Evolutionary conservation across 2,329 filamentous ascomycete species (phyloP), one percentile per base, ranked within the genome.

Genomic region (Hypoxylon sp.): DNA sequence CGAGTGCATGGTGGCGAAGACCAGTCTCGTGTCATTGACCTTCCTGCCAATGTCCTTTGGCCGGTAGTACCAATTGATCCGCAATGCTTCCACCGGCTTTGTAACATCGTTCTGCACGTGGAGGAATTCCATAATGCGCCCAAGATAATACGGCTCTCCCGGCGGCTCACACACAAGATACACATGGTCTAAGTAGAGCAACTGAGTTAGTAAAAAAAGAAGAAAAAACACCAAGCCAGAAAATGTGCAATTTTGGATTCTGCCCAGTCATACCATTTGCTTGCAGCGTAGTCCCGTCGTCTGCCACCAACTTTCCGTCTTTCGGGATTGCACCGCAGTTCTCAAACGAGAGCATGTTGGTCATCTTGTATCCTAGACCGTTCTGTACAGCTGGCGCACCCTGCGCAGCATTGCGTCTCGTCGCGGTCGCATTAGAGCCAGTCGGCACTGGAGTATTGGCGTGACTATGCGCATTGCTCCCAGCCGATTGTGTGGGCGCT

Each of bases 1-100:
- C 27, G 96, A 98, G 81, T 99, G 96, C 96, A 99, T 99, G 31
- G 96, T 97, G 70, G 94, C 95, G 82, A 95, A 98, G 58, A 99
- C 90, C 76, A 95, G 86, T 69, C 96, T 92, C 66, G 93, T 95
- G 84, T 99, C 96, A 79, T 92, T 91, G 74, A 93, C 91, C 82
- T 95, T 96, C 74, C 95, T 93, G 73, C 93, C 93, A 77, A 98
- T 97, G 82, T 99, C 96, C 81, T 96, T 94, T 63, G 96, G 95
- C 44, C 96, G 90, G 81, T 98, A 98, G 82, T 95, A 98, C 96
- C 96, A 99, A 83, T 99, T 99, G 77, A 98, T 92, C 74, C 95
- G 91, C 76, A 99, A 82, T 46, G 93, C 90, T 78, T 98, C 95
- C 71, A 99, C 90, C 0, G 92, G 91, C 66, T 90, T 88, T 61